phyloP scores from a whole-genome alignment of 805 yeast genomes.

The Huiozyma naganishii region DNA sequence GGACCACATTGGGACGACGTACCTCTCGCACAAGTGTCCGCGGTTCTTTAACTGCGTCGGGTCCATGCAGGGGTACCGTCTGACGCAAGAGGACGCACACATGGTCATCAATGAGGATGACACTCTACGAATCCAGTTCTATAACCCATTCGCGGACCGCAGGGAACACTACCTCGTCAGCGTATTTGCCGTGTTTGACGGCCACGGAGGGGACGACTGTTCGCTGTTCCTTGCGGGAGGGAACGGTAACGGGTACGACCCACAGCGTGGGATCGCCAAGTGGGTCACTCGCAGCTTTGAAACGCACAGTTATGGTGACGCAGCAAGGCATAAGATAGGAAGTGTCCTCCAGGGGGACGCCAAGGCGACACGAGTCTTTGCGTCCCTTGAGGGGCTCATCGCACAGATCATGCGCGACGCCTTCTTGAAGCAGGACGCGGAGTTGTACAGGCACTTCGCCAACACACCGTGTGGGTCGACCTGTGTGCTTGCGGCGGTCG shows the following conservation, averaged over 20 bases:
- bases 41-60: conserved; percentile 50
- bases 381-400: conserved; percentile 28
- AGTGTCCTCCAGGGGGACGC: conserved; percentile 1
- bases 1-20: conserved; percentile 10
- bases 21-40: conserved; percentile 16
- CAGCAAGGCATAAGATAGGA: conserved; percentile 4
- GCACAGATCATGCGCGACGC: conserved; percentile 33
- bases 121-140: conserved; percentile 23
- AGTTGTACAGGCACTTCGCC: conserved; percentile 31
- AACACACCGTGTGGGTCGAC: conserved; percentile 42
- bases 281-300: conserved; percentile 24
- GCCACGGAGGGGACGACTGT: conserved; percentile 66
- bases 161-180: conserved; percentile 20
- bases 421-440: conserved; percentile 36
- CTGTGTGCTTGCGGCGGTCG: conserved; percentile 36
- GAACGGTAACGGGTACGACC: conserved; percentile 7
- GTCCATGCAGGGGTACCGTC: conserved; percentile 68
- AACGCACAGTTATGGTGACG: conserved; percentile 20
- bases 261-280: conserved; percentile 17
- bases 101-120: conserved; percentile 39
- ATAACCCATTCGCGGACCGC: conserved; percentile 22
- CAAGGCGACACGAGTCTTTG: conserved; percentile 12
- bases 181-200: conserved; percentile 69
- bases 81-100: conserved; percentile 71
- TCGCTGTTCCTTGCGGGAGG: conserved; percentile 39